These are phyloP conservation scores for Saccharomycopsis javanensis DNA, from an alignment of 805 yeast species.

Conservation along the genomic window DNA sequence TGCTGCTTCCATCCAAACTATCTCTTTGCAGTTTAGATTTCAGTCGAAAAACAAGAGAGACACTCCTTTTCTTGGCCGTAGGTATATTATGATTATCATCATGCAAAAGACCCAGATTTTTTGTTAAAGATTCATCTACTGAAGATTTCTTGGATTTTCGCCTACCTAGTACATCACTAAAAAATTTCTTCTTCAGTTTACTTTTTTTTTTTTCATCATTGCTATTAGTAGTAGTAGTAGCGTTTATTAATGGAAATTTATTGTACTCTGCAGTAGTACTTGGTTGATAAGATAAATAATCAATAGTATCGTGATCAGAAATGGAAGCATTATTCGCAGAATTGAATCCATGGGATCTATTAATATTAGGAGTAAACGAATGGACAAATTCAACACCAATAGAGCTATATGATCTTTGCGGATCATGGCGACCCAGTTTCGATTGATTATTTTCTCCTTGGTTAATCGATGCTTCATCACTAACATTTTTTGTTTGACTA, in stretches of 20 bases:
- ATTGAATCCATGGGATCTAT: neutral
- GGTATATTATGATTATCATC: neutral
- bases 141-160: neutral
- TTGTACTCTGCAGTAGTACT: neutral
- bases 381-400: conserved; percentile 12
- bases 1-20: neutral
- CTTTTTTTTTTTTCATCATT: neutral
- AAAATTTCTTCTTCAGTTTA: neutral
- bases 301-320: conserved; percentile 8
- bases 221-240: no score
- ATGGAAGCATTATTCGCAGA: neutral
- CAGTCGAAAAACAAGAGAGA: neutral
- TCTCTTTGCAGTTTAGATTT: neutral
- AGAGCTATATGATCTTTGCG: conserved; percentile 8
- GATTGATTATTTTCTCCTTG: no score
- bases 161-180: neutral
- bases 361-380: conserved; percentile 12
- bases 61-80: neutral
- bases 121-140: neutral
- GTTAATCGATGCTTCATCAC: no score
- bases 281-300: conserved; percentile 14
- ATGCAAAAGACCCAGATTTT: neutral
- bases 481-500: neutral
- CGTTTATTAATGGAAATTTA: neutral
- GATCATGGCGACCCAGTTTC: neutral